phyloP scores from a whole-genome alignment of 2,329 filamentous ascomycete genomes.

The Botryosphaeria dothidea region DNA sequence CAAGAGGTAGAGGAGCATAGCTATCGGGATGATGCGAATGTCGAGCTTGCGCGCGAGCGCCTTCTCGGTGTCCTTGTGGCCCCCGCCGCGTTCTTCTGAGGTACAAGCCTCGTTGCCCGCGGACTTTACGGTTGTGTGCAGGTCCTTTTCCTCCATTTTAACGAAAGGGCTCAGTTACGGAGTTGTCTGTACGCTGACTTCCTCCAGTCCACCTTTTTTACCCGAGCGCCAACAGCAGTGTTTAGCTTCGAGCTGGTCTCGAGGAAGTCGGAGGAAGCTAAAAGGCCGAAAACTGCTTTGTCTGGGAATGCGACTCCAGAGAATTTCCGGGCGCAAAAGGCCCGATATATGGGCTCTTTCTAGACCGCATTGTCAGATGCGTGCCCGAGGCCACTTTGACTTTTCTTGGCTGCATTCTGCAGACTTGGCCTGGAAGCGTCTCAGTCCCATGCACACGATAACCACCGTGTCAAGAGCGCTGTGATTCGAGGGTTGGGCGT shows the following conservation, averaged over 20 bases:
- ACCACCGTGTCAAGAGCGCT: no score
- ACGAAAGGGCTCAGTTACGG: no score
- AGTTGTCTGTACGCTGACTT: neutral
- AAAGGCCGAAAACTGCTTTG: no score
- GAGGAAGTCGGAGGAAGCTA: no score
- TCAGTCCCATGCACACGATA: neutral
- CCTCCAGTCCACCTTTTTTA: neutral
- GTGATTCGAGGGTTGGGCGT: no score
- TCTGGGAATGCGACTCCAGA: no score
- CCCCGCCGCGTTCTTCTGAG: conserved; percentile 17
- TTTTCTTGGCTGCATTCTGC: neutral
- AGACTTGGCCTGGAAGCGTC: neutral
- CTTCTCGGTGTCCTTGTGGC: conserved; percentile 47
- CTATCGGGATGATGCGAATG: conserved; percentile 62
- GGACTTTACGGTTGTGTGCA: neutral
- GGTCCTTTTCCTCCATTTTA: neutral
- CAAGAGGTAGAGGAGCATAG: conserved; percentile 72
- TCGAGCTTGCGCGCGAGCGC: conserved; percentile 67
- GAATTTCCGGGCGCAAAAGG: no score
- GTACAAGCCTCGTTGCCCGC: neutral
- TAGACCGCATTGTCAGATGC: neutral
- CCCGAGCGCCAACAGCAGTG: neutral
- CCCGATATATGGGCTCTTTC: neutral
- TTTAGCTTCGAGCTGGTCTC: neutral
- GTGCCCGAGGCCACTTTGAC: neutral